Percentiles rank a stretch among this genome's conserved stretches.
Conservation (phyloP, 148 eudicot species). For the Diospyros lotus region DNA sequence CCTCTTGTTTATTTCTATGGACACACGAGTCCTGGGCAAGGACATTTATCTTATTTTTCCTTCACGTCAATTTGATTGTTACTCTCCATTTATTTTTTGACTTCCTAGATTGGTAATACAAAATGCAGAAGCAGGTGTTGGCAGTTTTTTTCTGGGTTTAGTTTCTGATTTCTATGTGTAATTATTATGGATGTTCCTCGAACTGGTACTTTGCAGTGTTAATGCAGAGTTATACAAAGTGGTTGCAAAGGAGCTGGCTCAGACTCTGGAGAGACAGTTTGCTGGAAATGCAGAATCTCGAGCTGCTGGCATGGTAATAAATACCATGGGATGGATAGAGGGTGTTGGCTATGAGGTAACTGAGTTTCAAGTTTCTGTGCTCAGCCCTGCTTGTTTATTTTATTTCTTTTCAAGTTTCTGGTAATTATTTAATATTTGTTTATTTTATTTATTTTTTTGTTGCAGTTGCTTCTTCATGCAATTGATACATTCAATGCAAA, state of each 20-base stretch:
- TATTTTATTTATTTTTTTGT: background rate
- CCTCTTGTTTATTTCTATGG: conserved; percentile 92
- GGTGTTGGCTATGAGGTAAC: conserved; percentile 85
- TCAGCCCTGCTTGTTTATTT: background rate
- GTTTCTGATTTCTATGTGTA: background rate
- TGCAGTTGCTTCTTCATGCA: conserved; percentile 93
- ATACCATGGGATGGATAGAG: conserved; percentile 99
- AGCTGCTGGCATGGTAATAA: conserved; percentile 96
- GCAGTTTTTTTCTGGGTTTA: conserved; percentile 1
- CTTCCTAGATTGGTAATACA: background rate
- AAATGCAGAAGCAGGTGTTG: conserved; percentile 3
- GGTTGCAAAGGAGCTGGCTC: conserved; percentile 82
- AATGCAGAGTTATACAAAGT: conserved; percentile 81
- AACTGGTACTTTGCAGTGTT: conserved; percentile 40
- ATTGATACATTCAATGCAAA: conserved; percentile 80
- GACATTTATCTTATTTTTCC: background rate
- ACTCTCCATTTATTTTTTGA: background rate
- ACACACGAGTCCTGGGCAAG: conserved; percentile 71
- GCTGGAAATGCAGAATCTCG: conserved; percentile 81
- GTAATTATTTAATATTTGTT: background rate
- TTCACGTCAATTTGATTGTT: background rate
- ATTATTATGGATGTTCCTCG: conserved; percentile 4
- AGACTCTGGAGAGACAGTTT: conserved; percentile 75
- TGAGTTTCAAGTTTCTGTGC: background rate
- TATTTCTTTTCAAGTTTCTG: background rate